phyloP scores from a whole-genome alignment of 228 moss, liverwort and hornwort species.

The Sphagnum fallax region DNA sequence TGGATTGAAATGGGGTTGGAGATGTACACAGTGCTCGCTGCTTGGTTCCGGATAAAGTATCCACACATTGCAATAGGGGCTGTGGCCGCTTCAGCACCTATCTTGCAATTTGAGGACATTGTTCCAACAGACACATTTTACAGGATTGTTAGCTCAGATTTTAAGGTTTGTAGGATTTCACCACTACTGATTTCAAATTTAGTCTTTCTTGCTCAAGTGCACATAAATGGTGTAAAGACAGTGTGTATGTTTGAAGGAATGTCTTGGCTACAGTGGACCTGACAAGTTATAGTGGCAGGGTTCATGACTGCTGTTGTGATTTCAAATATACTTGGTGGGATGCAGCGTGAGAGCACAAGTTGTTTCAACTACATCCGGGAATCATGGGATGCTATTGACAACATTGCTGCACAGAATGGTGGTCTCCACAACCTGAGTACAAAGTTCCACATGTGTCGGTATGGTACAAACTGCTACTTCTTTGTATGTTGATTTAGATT shows the following conservation, averaged over 20 bases:
- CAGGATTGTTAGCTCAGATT: constrained; percentile 64
- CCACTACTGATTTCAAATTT: not conserved
- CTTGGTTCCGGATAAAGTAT: constrained; percentile 96
- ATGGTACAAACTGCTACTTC: not conserved
- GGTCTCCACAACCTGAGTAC: constrained; percentile 69
- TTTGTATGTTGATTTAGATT: not conserved
- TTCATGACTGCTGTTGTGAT: no score
- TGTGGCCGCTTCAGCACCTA: constrained; percentile 86
- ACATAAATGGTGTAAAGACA: not conserved
- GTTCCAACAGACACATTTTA: constrained; percentile 69
- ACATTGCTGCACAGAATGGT: constrained; percentile 33
- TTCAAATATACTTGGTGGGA: not conserved
- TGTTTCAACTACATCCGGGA: constrained; percentile 68
- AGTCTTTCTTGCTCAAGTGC: not conserved
- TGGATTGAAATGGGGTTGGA: not conserved
- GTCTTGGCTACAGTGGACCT: not conserved
- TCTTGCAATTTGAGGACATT: constrained; percentile 80
- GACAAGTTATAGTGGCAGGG: no score
- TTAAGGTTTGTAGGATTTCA: constrained; percentile 34
- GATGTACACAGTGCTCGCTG: constrained; percentile 63
- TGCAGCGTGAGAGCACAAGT: constrained; percentile 55
- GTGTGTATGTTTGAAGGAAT: not conserved
- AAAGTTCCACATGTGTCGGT: constrained; percentile 76
- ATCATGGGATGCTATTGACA: constrained; percentile 66
- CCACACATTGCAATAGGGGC: constrained; percentile 96